Evolutionary conservation across 1,284 basidiomycete genomes (phyloP).

Genomic region (Apiotrichum gamsii): DNA sequence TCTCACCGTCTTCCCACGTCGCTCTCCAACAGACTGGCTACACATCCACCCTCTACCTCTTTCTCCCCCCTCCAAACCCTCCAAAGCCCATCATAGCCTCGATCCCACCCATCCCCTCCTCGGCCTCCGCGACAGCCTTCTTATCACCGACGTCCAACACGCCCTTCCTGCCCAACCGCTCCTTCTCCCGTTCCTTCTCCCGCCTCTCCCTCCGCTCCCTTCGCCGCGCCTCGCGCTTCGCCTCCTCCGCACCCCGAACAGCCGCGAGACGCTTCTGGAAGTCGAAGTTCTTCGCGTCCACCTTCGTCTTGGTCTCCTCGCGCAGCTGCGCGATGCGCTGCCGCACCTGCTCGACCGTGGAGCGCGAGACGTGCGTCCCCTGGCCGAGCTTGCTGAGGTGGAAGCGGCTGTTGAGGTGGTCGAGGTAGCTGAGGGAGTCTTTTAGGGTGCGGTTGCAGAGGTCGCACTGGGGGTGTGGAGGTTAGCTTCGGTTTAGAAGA

Average conservation of each 20-base stretch:
- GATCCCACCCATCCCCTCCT: slow-evolving; percentile 54
- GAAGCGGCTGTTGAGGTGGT: slow-evolving; percentile 89
- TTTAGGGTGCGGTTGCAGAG: slow-evolving; percentile 85
- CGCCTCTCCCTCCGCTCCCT: slow-evolving; percentile 52
- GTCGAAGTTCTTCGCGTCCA: slow-evolving; percentile 79
- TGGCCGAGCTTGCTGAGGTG: slow-evolving; percentile 84
- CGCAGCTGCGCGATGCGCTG: slow-evolving; percentile 80
- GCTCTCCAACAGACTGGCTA: too few species aligned
- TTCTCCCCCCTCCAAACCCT: slow-evolving; percentile 59
- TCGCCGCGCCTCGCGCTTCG: slow-evolving; percentile 54
- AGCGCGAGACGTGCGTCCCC: slow-evolving; percentile 81
- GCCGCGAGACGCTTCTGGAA: slow-evolving; percentile 83
- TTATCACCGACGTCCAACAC: slow-evolving; percentile 10
- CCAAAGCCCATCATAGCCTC: slow-evolving; percentile 86
- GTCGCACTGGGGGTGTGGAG: slow-evolving; percentile 58
- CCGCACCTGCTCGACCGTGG: slow-evolving; percentile 85
- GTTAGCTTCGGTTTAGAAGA: slow-evolving; percentile 8
- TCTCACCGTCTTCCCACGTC: too few species aligned
- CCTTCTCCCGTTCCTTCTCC: slow-evolving; percentile 31
- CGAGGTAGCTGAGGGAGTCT: slow-evolving; percentile 85
- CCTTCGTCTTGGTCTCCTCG: slow-evolving; percentile 71
- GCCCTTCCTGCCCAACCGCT: slow-evolving; percentile 24
- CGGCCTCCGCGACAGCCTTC: slow-evolving; percentile 15
- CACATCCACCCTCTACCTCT: slow-evolving; percentile 1
- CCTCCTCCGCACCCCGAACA: slow-evolving; percentile 58